Evolutionary conservation across 2,329 filamentous ascomycete species (phyloP).

Genomic region (Magnaporthiopsis poae): DNA sequence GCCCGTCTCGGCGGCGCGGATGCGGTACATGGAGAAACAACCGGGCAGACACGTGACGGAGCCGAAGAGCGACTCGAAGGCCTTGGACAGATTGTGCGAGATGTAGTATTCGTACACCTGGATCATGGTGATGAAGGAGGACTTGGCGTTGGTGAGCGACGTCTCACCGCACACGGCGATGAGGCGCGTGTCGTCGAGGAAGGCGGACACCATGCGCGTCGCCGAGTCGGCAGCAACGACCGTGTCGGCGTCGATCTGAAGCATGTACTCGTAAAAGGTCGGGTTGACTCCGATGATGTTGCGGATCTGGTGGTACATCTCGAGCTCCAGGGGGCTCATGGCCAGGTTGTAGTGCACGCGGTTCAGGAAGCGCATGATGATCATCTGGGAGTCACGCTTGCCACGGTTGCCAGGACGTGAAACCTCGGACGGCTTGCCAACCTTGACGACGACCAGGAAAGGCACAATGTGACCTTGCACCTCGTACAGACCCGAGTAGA

Average conservation of each 20-base stretch:
- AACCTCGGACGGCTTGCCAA: slow-evolving; percentile 95
- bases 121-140: slow-evolving; percentile 95
- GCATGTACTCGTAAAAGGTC: slow-evolving; percentile 92
- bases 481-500: slow-evolving; percentile 95
- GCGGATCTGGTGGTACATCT: slow-evolving; percentile 96
- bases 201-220: slow-evolving; percentile 82
- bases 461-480: slow-evolving; percentile 96
- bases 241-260: slow-evolving; percentile 96
- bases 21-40: slow-evolving; percentile 98
- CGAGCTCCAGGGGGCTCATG: slow-evolving; percentile 92
- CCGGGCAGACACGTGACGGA: slow-evolving; percentile 95
- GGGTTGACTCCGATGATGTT: slow-evolving; percentile 99
- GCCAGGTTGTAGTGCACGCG: slow-evolving; percentile 93
- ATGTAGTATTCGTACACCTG: slow-evolving; percentile 99
- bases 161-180: slow-evolving; percentile 94
- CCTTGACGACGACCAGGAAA: slow-evolving; percentile 92
- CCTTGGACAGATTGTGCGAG: slow-evolving; percentile 91
- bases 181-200: slow-evolving; percentile 84
- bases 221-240: slow-evolving; percentile 82
- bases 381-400: slow-evolving; percentile 98
- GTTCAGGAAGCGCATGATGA: slow-evolving; percentile 98
- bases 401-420: slow-evolving; percentile 91
- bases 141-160: slow-evolving; percentile 80
- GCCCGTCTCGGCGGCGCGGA: slow-evolving; percentile 84
- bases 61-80: slow-evolving; percentile 93